Conservation (phyloP, 2,329 filamentous ascomycete species). For the Cadophora gregata region DNA sequence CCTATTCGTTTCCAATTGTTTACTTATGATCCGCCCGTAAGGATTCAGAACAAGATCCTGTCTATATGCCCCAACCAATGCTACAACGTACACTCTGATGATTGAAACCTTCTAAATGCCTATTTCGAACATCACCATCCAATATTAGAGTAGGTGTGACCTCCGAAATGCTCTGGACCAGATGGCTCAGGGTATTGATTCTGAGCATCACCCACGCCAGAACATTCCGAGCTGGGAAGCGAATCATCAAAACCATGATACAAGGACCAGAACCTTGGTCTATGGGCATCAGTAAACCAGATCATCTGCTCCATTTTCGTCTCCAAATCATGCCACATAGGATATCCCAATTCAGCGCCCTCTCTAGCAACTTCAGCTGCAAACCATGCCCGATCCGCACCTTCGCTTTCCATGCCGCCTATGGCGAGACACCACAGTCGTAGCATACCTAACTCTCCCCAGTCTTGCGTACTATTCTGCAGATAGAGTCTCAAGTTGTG, state of each 20-base stretch:
- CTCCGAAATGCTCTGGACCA: neutral
- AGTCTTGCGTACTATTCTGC: slow-evolving; percentile 9
- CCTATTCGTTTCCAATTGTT: neutral
- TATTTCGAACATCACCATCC: neutral
- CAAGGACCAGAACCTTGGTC: slow-evolving; percentile 15
- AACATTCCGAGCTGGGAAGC: neutral
- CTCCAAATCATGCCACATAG: slow-evolving; percentile 15
- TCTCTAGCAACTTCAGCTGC: slow-evolving; percentile 11
- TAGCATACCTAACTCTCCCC: slow-evolving; percentile 21
- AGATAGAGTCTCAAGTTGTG: slow-evolving; percentile 23
- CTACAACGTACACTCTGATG: neutral
- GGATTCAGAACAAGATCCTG: neutral
- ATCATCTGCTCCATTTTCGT: slow-evolving; percentile 20
- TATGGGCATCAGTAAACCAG: slow-evolving; percentile 26
- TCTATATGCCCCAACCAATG: neutral
- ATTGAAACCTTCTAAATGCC: neutral
- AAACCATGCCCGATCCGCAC: slow-evolving; percentile 23
- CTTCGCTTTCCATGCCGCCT: slow-evolving; percentile 28
- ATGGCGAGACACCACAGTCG: slow-evolving; percentile 29
- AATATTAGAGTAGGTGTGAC: neutral
- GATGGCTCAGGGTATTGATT: neutral
- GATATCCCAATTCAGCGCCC: slow-evolving; percentile 5
- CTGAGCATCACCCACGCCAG: neutral
- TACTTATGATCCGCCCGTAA: neutral
- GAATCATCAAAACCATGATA: slow-evolving; percentile 6